Evolutionary conservation across 1,284 basidiomycete genomes (phyloP).

Genomic region (Psilocybe mexicana): DNA sequence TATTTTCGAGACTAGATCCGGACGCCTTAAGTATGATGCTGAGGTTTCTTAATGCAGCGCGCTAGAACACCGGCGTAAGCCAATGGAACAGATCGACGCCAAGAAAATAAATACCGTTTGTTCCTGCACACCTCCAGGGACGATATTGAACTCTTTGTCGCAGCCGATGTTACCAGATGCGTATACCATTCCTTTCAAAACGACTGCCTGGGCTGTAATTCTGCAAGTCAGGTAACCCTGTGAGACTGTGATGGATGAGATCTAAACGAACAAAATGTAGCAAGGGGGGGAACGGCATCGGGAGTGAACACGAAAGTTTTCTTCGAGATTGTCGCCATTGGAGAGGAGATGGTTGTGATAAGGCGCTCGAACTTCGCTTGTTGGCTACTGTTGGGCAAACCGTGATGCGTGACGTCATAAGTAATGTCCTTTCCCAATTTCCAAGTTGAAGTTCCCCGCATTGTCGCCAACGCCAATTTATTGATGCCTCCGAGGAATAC

Average conservation of each 20-base stretch:
- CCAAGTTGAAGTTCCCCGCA: too few relatives aligned
- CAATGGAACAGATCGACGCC: neutral
- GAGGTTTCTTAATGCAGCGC: conserved; percentile 59
- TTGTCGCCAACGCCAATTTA: too few relatives aligned
- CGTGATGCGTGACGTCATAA: too few relatives aligned
- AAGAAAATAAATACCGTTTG: conserved; percentile 46
- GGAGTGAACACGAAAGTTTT: conserved; percentile 36
- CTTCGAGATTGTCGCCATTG: neutral
- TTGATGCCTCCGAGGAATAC: too few relatives aligned
- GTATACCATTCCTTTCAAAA: conserved; percentile 54
- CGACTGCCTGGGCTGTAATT: conserved; percentile 47
- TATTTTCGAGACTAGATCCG: conserved; percentile 55
- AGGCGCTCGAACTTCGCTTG: too few relatives aligned
- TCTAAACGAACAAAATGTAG: conserved; percentile 49
- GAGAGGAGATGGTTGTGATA: neutral
- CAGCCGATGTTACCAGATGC: conserved; percentile 63
- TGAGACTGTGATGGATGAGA: neutral
- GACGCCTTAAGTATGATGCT: conserved; percentile 57
- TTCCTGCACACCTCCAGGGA: conserved; percentile 52
- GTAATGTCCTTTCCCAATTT: too few relatives aligned
- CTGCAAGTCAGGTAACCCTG: conserved; percentile 3
- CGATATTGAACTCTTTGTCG: conserved; percentile 47
- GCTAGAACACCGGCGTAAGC: conserved; percentile 34
- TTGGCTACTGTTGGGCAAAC: too few relatives aligned
- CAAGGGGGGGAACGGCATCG: conserved; percentile 48